These are phyloP conservation scores for Salix exigua DNA, from an alignment of 345 rosid genomes.

Conservation along the genomic window DNA sequence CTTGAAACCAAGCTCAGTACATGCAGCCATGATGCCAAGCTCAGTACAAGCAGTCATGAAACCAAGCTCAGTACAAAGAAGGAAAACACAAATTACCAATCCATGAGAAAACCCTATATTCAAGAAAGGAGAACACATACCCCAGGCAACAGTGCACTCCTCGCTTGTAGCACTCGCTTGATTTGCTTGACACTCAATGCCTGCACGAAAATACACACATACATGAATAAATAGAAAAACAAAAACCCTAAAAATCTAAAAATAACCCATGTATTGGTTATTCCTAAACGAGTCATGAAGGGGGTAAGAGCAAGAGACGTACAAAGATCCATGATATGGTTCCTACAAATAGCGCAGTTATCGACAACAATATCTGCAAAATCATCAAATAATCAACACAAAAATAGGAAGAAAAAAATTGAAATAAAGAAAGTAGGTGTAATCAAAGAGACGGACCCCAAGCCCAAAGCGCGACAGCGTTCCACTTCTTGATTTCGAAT, in stretches of 20 bases:
- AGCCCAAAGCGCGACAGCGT: slow-evolving; percentile 92
- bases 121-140: slow-evolving; percentile 30
- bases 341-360: slow-evolving; percentile 95
- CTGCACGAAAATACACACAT: slow-evolving; percentile 23
- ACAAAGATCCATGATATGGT: slow-evolving; percentile 98
- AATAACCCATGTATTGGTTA: not conserved
- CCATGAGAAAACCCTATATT: not conserved
- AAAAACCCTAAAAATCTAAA: not conserved
- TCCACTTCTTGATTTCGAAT: slow-evolving; percentile 94
- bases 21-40: too few species aligned
- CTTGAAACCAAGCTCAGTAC: too few species aligned
- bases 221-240: not conserved
- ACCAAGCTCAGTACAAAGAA: not conserved
- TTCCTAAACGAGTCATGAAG: too few species aligned
- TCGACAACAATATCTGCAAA: slow-evolving; percentile 85
- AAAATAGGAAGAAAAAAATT: not conserved
- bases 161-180: slow-evolving; percentile 92
- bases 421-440: not conserved
- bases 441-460: slow-evolving; percentile 52
- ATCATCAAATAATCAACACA: not conserved
- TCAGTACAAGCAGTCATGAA: not conserved
- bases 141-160: slow-evolving; percentile 99
- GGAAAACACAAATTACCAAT: not conserved
- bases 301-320: slow-evolving; percentile 14
- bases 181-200: slow-evolving; percentile 94